Evolutionary conservation across 129 eudicot species (phyloP), one percentile per base, ranked within the genome.

Genomic region (Daucus carota): DNA sequence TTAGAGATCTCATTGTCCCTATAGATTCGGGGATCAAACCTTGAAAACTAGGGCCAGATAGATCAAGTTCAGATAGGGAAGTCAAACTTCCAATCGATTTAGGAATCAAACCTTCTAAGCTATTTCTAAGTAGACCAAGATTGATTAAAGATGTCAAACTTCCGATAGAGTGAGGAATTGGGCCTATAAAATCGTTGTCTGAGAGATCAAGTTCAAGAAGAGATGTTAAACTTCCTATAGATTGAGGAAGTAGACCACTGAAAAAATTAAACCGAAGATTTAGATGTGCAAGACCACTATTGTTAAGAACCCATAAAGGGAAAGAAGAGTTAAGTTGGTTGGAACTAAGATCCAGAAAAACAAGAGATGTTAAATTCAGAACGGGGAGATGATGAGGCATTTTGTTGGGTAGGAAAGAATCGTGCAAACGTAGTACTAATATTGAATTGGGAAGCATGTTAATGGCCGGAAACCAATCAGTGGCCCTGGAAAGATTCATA

Each of bases 51-150:
- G 3, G 0, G 1, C 1, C 2, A 0, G 22, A 22, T 45, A 80
- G 75, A 48, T 74, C 70, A 28, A 80, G 75, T 14, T n/a, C 17
- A 38, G 4, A n/a, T 7, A 80, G 78, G 68, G 79, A 45, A 4
- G 73, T 74, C n/a, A 80, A 47, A 24, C 75, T 80, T 1, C 9
- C 26, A 1, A n/a, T 28, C 0, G 68, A 12, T 42, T n/a, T n/a
- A 16, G 77, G 38, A 18, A 72, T 12, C 52, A 36, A 40, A 40
- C 43, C 8, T 4, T 40, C 8, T 40, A 40, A 40, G 7, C 7
- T 3, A 40, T 40, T 40, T 7, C 8, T 40, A 9, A 9, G 7
- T 40, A 40, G 43, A 40, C 5, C 8, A 40, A 40, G 43, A 40
- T 7, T 40, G 8, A 9, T 40, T 7, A 40, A 9, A 7, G 8